These are phyloP conservation scores for Baorangia bicolor DNA, from an alignment of 768 basidiomycete species.

Conservation along the genomic window DNA sequence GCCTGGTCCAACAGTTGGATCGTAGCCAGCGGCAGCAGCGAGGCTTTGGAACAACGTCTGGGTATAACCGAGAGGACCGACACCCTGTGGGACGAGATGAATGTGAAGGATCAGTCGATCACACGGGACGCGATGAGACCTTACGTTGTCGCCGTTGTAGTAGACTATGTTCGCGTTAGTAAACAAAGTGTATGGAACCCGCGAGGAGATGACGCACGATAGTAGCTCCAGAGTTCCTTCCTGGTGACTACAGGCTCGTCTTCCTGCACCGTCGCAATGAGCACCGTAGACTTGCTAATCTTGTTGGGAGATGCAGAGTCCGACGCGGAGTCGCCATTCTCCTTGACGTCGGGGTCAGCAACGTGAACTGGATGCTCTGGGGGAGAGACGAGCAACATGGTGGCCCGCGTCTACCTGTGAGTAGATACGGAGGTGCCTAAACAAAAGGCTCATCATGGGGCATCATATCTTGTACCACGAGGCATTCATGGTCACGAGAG, in stretches of 20 bases:
- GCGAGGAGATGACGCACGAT: conserved; percentile 39
- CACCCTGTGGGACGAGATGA: conserved; percentile 44
- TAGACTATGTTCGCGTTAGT: conserved; percentile 50
- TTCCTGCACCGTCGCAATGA: conserved; percentile 41
- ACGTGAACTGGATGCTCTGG: background rate
- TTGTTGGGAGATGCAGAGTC: conserved; percentile 4
- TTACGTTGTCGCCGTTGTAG: conserved; percentile 79
- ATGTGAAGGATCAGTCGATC: background rate
- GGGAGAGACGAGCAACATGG: conserved; percentile 15
- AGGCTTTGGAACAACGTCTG: conserved; percentile 75
- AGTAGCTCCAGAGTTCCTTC: conserved; percentile 79
- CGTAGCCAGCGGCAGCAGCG: conserved; percentile 70
- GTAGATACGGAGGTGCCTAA: background rate
- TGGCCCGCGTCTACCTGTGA: background rate
- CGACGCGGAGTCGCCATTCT: conserved; percentile 4
- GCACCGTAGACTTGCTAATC: conserved; percentile 20
- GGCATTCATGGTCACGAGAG: conserved; percentile 4
- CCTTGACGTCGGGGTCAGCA: conserved; percentile 9
- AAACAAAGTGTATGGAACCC: background rate
- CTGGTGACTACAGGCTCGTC: conserved; percentile 71
- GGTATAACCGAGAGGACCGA: conserved; percentile 66
- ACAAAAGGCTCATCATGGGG: background rate
- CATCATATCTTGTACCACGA: background rate
- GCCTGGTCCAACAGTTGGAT: conserved; percentile 66
- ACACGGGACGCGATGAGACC: conserved; percentile 4